A percentile compares a stretch with the other conserved stretches of the same genome.
Evolutionary conservation across 352 stramenopile genomes (phyloP).

Genomic region (Pythium diclinum): DNA sequence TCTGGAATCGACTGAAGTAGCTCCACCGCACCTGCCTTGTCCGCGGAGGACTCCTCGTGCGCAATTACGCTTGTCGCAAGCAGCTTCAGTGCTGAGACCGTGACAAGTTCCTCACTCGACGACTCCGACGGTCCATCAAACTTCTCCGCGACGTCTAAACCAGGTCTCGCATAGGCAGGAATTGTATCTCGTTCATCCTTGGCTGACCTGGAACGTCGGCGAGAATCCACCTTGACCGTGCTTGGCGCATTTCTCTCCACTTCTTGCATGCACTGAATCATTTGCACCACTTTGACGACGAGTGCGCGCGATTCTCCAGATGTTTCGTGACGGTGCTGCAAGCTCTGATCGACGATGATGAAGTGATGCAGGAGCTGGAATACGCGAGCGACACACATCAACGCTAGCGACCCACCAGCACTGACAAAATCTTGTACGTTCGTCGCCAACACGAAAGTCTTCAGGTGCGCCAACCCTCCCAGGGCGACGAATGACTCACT

Average conservation of each 20-base stretch:
- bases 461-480: conserved; percentile 51
- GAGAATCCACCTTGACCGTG: background rate
- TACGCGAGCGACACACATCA: conserved; percentile 69
- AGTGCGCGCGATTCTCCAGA: background rate
- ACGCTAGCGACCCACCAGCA: conserved; percentile 40
- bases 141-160: background rate
- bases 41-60: background rate
- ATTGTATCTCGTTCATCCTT: background rate
- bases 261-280: background rate
- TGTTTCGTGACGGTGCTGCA: conserved; percentile 20
- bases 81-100: conserved; percentile 29
- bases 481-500: conserved; percentile 62
- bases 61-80: conserved; percentile 8
- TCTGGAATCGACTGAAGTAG: conserved; percentile 14
- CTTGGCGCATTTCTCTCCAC: background rate
- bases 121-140: background rate
- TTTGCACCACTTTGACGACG: conserved; percentile 1
- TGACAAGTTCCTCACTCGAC: conserved; percentile 14
- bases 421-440: conserved; percentile 33
- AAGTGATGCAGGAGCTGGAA: conserved; percentile 75
- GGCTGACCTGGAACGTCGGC: background rate
- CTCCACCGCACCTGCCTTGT: background rate
- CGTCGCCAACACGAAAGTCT: conserved; percentile 47
- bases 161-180: background rate
- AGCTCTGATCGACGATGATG: conserved; percentile 39